A percentile compares a stretch with the other conserved stretches of the same genome.
Conservation (phyloP, 1,284 basidiomycete genomes). For the Cutaneotrichosporon dermatis region DNA sequence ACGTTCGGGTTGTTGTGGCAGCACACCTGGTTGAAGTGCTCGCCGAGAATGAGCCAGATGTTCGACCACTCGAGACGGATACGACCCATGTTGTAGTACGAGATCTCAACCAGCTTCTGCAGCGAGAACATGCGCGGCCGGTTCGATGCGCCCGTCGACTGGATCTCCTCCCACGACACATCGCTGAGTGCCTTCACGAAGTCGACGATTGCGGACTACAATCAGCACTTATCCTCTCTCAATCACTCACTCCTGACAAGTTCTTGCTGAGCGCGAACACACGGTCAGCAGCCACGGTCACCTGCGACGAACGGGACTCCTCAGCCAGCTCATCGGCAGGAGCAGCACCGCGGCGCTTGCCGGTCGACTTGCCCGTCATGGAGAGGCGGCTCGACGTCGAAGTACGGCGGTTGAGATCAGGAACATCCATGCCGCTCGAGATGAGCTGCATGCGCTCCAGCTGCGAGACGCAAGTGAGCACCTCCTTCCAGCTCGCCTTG, state of each 20-base stretch:
- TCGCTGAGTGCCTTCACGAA: constrained; percentile 95
- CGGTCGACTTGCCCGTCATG: constrained; percentile 7
- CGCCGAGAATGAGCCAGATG: constrained; percentile 95
- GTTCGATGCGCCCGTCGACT: constrained; percentile 88
- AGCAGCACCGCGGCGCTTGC: constrained; percentile 18
- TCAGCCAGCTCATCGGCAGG: constrained; percentile 92
- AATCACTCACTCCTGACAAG: constrained; percentile 73
- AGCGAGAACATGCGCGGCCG: constrained; percentile 94
- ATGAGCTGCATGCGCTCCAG: constrained; percentile 96
- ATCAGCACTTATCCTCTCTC: background rate
- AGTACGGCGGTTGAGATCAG: constrained; percentile 59
- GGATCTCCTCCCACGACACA: constrained; percentile 99
- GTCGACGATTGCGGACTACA: constrained; percentile 90
- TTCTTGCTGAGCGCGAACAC: constrained; percentile 95
- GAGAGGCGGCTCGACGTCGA: constrained; percentile 14
- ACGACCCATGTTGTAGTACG: constrained; percentile 99
- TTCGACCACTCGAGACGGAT: constrained; percentile 99
- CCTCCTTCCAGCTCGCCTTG: constrained; percentile 92
- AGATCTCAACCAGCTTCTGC: constrained; percentile 98
- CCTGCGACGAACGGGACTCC: constrained; percentile 94
- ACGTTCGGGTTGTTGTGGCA: constrained; percentile 97
- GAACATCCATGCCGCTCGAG: constrained; percentile 74
- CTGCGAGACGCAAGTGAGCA: constrained; percentile 91
- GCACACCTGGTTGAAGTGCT: constrained; percentile 99
- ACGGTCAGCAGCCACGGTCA: constrained; percentile 98